Evolutionary conservation across 768 basidiomycete species (phyloP), one percentile per base, ranked within the genome.

Genomic region (Roridomyces roridus): DNA sequence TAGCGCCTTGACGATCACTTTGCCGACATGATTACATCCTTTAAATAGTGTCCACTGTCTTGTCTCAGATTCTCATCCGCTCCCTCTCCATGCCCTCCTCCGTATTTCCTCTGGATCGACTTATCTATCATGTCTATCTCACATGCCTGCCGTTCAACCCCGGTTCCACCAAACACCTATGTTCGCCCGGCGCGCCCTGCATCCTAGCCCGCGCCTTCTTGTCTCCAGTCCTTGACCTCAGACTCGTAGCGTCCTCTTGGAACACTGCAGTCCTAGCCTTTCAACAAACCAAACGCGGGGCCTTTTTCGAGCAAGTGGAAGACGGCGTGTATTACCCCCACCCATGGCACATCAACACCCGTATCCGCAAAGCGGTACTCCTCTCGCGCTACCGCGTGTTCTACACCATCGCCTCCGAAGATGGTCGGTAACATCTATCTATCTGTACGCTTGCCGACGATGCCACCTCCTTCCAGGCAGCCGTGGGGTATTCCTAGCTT

Each of bases 331-430:
- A 68, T 48, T 71, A 73, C 49, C 70, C 73, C 9, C 63, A 74
- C 45, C 31, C 55, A 24, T 70, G 70, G 69, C 70, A 74, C 59
- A 60, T 74, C 62, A 70, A 70, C 48, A 70, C 70, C 2, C 65
- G 63, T 31, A 60, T 70, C 23, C 69, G 71, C 20, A 62, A 57
- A 21, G 47, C 62, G 14, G 59, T 65, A 9, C 48, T 72, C 4
- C 50, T 71, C 10, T 41, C 59, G 37, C 64, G 65, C 29, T 72
- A 70, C 48, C 64, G 73, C 23, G 63, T 72, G 0, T 68, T 66
- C 48, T 44, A 47, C 15, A 72, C 73, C 1, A 67, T 74, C 12
- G 40, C 51, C 25, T 62, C 69, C 0, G 73, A 74, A 31, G 57
- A 42, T 15, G 71, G 71, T 63, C 54, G n/a, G 2, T 20, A 24